These are phyloP conservation scores for Microbotryum violaceum DNA, from an alignment of 1,284 basidiomycete genomes.

Conservation along the genomic window DNA sequence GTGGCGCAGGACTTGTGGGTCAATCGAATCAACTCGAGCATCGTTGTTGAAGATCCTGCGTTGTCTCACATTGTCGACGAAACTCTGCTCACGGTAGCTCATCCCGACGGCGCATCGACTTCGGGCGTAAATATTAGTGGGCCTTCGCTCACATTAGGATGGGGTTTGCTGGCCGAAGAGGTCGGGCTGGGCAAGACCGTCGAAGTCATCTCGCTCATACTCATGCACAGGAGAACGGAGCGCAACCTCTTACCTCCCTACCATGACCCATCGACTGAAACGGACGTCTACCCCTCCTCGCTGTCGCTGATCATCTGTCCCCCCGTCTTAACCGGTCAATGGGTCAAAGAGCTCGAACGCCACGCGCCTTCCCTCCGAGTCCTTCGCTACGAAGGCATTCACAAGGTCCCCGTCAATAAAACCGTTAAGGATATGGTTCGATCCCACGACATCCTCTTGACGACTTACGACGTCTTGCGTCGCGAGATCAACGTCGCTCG, in stretches of 20 bases:
- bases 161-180: slow-evolving; percentile 37
- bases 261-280: slow-evolving; percentile 20
- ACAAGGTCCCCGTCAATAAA: slow-evolving; percentile 3
- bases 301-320: slow-evolving; percentile 34
- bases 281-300: slow-evolving; percentile 28
- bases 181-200: slow-evolving; percentile 45
- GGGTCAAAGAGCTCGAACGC: slow-evolving; percentile 30
- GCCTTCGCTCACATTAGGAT: background rate
- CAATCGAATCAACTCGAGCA: slow-evolving; percentile 12
- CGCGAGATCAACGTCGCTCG: slow-evolving; percentile 28
- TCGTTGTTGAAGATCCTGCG: background rate
- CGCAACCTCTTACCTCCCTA: slow-evolving; percentile 22
- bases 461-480: slow-evolving; percentile 32
- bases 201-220: slow-evolving; percentile 39
- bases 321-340: slow-evolving; percentile 31
- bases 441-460: slow-evolving; percentile 32
- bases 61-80: background rate
- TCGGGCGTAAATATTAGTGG: background rate
- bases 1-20: slow-evolving; percentile 6
- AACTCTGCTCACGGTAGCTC: background rate
- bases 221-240: slow-evolving; percentile 25
- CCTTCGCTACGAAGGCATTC: slow-evolving; percentile 31
- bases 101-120: too few relatives aligned
- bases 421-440: slow-evolving; percentile 7
- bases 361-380: slow-evolving; percentile 33